Evolutionary conservation across 257 asterid genomes (phyloP).

Genomic region (Solanum chaucha): DNA sequence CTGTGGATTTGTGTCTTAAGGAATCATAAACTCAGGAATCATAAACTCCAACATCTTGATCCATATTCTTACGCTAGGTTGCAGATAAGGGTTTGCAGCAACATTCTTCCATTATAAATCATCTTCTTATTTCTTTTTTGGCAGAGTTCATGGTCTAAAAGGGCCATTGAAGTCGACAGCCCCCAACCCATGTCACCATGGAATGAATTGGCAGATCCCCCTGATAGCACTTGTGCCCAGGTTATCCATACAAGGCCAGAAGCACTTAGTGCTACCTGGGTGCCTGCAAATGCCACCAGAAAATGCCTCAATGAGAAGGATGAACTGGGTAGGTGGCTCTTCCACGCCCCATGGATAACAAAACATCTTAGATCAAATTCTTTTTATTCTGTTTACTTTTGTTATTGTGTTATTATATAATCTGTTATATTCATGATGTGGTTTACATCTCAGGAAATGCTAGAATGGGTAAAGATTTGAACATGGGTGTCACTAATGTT

Average conservation of each 20-base stretch:
- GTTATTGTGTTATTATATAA: not conserved
- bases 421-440: not conserved
- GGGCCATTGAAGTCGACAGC: slow-evolving; percentile 26
- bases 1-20: not conserved
- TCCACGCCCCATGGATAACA: not conserved
- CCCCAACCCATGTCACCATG: slow-evolving; percentile 24
- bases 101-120: not conserved
- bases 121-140: not conserved
- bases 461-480: slow-evolving; percentile 25
- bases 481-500: slow-evolving; percentile 12
- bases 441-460: slow-evolving; percentile 8
- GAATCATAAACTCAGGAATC: not conserved
- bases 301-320: slow-evolving; percentile 9
- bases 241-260: slow-evolving; percentile 25
- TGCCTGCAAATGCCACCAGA: slow-evolving; percentile 14
- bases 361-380: not conserved
- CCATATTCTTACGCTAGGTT: not conserved
- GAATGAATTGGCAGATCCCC: slow-evolving; percentile 24
- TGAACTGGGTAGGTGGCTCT: slow-evolving; percentile 17
- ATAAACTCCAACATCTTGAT: not conserved
- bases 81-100: not conserved
- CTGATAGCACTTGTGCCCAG: slow-evolving; percentile 37
- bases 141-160: slow-evolving; percentile 42
- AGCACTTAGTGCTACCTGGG: slow-evolving; percentile 21
- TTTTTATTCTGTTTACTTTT: not conserved